Percentiles rank a stretch among this genome's conserved stretches.
These are phyloP conservation scores for Aureobasidium melanogenum DNA, from an alignment of 2,329 filamentous ascomycete genomes.

Conservation along the genomic window DNA sequence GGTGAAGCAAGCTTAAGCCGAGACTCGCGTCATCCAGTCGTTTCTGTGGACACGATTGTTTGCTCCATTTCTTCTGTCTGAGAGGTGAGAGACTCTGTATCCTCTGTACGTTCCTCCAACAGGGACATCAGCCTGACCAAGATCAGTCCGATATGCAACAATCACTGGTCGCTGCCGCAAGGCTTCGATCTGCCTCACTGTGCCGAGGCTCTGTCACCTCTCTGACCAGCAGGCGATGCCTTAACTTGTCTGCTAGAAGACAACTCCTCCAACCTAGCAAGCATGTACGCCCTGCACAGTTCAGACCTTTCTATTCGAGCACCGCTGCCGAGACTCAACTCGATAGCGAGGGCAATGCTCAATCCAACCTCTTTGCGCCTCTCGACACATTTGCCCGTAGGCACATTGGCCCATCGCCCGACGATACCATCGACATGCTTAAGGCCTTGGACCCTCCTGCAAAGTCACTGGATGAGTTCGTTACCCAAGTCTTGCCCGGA, in stretches of 20 bases:
- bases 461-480: constrained; percentile 68
- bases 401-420: constrained; percentile 75
- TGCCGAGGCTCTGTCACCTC: not conserved
- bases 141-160: not conserved
- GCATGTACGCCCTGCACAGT: not conserved
- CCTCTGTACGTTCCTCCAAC: not conserved
- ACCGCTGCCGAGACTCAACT: constrained; percentile 1
- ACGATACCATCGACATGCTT: constrained; percentile 69
- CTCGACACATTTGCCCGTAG: constrained; percentile 65
- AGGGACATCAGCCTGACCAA: not conserved
- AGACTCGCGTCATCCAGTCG: not conserved
- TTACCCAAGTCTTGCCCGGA: constrained; percentile 71
- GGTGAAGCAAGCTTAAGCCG: constrained; percentile 1
- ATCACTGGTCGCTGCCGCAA: constrained; percentile 7
- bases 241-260: constrained; percentile 6
- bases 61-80: not conserved
- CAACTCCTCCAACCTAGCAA: not conserved
- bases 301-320: constrained; percentile 14
- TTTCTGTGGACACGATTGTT: not conserved
- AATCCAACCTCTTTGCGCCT: constrained; percentile 27
- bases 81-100: not conserved
- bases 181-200: constrained; percentile 3
- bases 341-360: constrained; percentile 9
- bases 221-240: constrained; percentile 1
- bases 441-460: constrained; percentile 66